Base-by-base conservation (phyloP, 139 green algal genomes). In the Chlamydomonas eustigma region DNA sequence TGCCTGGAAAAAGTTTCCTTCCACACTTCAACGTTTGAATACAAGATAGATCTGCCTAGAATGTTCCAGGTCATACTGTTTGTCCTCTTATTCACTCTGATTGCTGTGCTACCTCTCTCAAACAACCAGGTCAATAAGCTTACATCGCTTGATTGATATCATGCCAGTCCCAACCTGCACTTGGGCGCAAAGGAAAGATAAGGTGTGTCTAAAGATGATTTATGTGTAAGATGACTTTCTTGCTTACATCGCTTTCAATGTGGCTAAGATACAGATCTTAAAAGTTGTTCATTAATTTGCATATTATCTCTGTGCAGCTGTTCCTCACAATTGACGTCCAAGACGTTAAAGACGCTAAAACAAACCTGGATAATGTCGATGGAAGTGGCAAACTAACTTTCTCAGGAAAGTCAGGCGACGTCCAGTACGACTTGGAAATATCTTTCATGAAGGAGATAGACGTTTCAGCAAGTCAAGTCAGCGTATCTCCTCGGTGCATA, bases 271-370 rank as follows among this genome's bases (percentile, higher is more conserved):
- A n/a, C n/a, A n/a, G n/a, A n/a, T n/a, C n/a, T n/a, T n/a, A n/a
- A n/a, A n/a, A n/a, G n/a, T n/a, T n/a, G n/a, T n/a, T n/a, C n/a
- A n/a, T n/a, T n/a, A n/a, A n/a, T n/a, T n/a, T n/a, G n/a, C n/a
- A n/a, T n/a, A n/a, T n/a, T n/a, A n/a, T n/a, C n/a, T n/a, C 44
- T 44, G 65, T 24, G 65, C 65, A 81, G 22, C 58, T 96, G 25
- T 92, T 88, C 50, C 24, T 96, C 4, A 94, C 90, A 4, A 89
- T 96, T 39, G 91, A 96, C 25, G 39, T 73, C n/a, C 80, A 81
- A 51, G 85, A 92, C 30, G 77, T 82, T 2, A 84, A 85, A 37
- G 74, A 89, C 25, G 84, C 87, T 25, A 83, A 90, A 32, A 77
- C 88, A 6, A 71, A 88, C 24, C 69, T 96, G 1, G 39, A 84